These are phyloP conservation scores for Chondrostereum purpureum DNA, from an alignment of 1,284 basidiomycete genomes.

Conservation along the genomic window DNA sequence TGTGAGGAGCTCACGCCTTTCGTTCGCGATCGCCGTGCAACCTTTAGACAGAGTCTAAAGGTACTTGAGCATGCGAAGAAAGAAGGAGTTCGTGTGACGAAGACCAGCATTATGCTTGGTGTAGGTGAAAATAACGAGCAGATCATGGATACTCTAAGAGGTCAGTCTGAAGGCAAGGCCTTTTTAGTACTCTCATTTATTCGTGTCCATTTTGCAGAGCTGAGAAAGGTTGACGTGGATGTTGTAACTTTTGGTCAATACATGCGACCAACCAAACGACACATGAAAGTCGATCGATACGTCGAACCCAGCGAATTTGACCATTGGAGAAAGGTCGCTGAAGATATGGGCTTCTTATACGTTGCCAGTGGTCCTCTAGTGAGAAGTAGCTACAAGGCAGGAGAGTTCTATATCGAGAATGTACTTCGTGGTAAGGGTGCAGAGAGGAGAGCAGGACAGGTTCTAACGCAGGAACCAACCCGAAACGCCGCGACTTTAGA, in stretches of 20 bases:
- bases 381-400: conserved; percentile 95
- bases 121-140: conserved; percentile 90
- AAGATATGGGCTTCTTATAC: conserved; percentile 94
- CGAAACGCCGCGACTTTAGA: too few relatives aligned
- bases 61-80: conserved; percentile 83
- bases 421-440: conserved; percentile 60
- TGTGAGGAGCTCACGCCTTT: conserved; percentile 90
- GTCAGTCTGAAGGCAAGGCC: conserved; percentile 33
- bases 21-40: conserved; percentile 92
- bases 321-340: conserved; percentile 84
- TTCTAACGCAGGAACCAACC: too few relatives aligned
- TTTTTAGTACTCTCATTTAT: neutral
- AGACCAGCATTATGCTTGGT: conserved; percentile 99
- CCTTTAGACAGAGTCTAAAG: conserved; percentile 83
- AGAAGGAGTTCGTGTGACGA: conserved; percentile 84
- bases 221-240: conserved; percentile 85
- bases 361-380: conserved; percentile 97
- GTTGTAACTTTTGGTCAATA: conserved; percentile 99
- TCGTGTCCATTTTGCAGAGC: conserved; percentile 44
- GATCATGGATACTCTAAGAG: conserved; percentile 76
- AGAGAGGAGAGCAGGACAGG: conserved; percentile 31
- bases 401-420: conserved; percentile 90
- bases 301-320: conserved; percentile 93
- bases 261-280: conserved; percentile 97
- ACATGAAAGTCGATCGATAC: conserved; percentile 99